Evolutionary conservation across 805 yeast species (phyloP).

Genomic region (Candida succiphila): DNA sequence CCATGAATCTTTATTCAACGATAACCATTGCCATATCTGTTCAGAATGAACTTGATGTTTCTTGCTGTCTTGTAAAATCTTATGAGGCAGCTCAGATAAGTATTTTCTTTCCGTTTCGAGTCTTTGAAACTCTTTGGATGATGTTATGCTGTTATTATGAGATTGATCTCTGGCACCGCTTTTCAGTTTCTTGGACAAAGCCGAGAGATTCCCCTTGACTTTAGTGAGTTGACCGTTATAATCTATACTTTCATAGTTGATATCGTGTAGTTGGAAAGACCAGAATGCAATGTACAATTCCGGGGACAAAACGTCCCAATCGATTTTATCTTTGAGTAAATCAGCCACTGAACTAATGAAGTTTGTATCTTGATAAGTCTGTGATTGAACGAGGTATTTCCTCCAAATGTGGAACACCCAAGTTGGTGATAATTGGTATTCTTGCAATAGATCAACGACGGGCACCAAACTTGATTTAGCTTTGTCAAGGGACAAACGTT

Average conservation of each 20-base stretch:
- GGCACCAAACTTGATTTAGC: slow-evolving; percentile 29
- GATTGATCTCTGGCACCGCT: slow-evolving; percentile 20
- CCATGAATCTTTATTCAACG: slow-evolving; percentile 26
- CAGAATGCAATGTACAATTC: slow-evolving; percentile 55
- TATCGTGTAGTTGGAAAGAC: slow-evolving; percentile 64
- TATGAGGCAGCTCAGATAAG: slow-evolving; percentile 16
- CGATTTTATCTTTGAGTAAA: slow-evolving; percentile 5
- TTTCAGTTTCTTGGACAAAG: slow-evolving; percentile 26
- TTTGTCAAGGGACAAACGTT: slow-evolving; percentile 29
- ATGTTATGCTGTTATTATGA: slow-evolving; percentile 9
- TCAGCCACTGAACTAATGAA: slow-evolving; percentile 8
- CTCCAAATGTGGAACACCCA: slow-evolving; percentile 84
- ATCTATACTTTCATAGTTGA: slow-evolving; percentile 38
- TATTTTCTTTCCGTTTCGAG: slow-evolving; percentile 16
- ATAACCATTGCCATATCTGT: slow-evolving; percentile 19
- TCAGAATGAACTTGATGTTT: slow-evolving; percentile 33
- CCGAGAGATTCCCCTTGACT: slow-evolving; percentile 24
- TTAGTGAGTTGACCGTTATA: slow-evolving; percentile 40
- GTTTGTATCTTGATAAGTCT: neutral
- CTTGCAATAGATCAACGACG: slow-evolving; percentile 27
- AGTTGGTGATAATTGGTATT: slow-evolving; percentile 36
- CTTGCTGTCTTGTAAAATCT: slow-evolving; percentile 30
- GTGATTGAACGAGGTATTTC: slow-evolving; percentile 19
- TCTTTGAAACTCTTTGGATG: slow-evolving; percentile 7
- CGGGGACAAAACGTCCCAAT: slow-evolving; percentile 21